Evolutionary conservation across 2,329 filamentous ascomycete species (phyloP), one percentile per base, ranked within the genome.

Genomic region (Cladosporium velox): DNA sequence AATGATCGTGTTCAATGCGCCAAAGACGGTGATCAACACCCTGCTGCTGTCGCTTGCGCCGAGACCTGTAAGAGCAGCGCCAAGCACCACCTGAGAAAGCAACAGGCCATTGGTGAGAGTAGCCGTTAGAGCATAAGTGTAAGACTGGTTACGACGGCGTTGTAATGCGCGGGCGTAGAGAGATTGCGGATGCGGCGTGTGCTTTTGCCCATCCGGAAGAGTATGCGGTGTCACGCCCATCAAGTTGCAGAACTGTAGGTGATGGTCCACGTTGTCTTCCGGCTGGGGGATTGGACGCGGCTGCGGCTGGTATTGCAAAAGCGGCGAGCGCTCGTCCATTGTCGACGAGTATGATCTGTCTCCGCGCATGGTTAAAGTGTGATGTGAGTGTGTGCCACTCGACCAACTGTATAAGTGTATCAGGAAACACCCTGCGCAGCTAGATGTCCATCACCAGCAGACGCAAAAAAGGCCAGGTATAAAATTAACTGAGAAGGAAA

Each of bases 1-100:
- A 51, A 79, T 79, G 66, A 79, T 74, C 3, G 79, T 80, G 64
- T 79, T 80, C 32, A 77, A 35, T 1, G 77, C 78, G 6, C 79
- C 78, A 61, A 80, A 79, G 4, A 79, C 68, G 2, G 78, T 79
- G 64, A 80, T 78, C 2, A 79, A 69, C 15, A 78, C 72, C 26
- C 75, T 74, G 44, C 74, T 76, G 2, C 72, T 73, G 58, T 76
- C 71, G 38, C 71, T 74, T 1, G 78, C 79, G 4, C 77, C 79
- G 4, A 80, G 72, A 0, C 72, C 79, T 0, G 78, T 80, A n/a
- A 80, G 69, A 0, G 78, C 74, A 4, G 78, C 78, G 11, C 77
- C 78, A 14, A 80, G 74, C 3, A 79, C 76, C n/a, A 80, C 75
- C 65, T 80, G 78, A 0, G 75, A 73, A 0, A 80, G 72, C 4